Evolutionary conservation across 305 asterid species (phyloP), one percentile per base, ranked within the genome.

Genomic region (Fraxinus dipetala): DNA sequence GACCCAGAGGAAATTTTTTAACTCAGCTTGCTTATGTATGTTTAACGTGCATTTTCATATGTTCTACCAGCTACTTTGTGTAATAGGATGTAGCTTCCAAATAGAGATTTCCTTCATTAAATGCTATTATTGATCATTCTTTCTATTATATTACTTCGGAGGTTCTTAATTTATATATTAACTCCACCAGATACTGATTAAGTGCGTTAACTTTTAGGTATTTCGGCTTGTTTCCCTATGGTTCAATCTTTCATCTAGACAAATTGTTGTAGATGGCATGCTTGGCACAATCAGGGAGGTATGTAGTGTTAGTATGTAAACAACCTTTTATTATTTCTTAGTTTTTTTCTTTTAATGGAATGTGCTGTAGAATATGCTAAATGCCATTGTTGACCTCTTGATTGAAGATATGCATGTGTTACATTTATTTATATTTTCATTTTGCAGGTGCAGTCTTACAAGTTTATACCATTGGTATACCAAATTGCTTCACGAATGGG

Each of bases 401-500:
- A 79, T 48, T 61, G 77, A 72, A 79, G 80, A 63, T 56, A 36
- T 76, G 79, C 79, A 63, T 78, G 63, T 79, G 72, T 59, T 78
- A 11, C 72, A 4, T 75, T 31, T 85, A 77, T 88, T 69, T 77
- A 10, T n/a, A 72, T 72, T 30, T 70, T 70, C 24, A 31, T 70
- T 85, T 32, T 87, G 83, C 90, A 94, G 99, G 99, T 95, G 79
- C 99, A 91, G 84, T 95, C 98, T 78, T 90, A 92, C 86, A 95
- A 95, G 89, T 95, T 95, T 89, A 85, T 95, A 83, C 93, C 87
- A 84, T 84, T 95, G 90, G 98, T 91, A 45, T 95, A 95, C 89
- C 99, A 95, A 93, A 95, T 94, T 87, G 99, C 99, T 22, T 95
- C 98, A 81, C 90, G 99, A 80, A 87, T 95, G 92, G 96, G 98